A percentile compares a stretch with the other conserved stretches of the same genome.
Conservation (phyloP, 164 flowering plant species). For the Macadamia tetraphylla region DNA sequence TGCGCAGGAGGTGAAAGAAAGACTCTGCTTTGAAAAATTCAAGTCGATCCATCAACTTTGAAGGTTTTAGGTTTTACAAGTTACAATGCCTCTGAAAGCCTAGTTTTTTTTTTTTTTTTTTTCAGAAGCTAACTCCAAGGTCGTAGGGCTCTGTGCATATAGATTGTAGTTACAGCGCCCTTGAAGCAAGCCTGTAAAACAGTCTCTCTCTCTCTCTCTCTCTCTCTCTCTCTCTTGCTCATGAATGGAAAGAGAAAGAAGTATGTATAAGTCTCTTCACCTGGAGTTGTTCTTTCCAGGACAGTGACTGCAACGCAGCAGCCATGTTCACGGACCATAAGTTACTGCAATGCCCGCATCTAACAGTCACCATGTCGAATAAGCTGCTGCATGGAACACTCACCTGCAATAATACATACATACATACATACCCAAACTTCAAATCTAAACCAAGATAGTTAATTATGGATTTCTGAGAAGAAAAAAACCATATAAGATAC, state of each 20-base stretch:
- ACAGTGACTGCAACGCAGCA: slow-evolving; percentile 68
- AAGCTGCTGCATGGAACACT: slow-evolving; percentile 96
- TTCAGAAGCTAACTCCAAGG: slow-evolving; percentile 17
- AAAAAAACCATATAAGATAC: background rate
- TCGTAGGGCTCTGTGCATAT: background rate
- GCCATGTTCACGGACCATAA: slow-evolving; percentile 97
- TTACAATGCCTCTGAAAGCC: slow-evolving; percentile 8
- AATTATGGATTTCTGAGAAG: background rate
- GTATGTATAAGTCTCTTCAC: slow-evolving; percentile 10
- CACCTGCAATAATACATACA: slow-evolving; percentile 47
- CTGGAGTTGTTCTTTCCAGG: slow-evolving; percentile 58
- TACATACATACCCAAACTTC: background rate
- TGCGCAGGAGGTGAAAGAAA: no score
- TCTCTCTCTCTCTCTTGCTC: background rate
- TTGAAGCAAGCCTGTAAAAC: slow-evolving; percentile 9
- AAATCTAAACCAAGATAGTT: no score
- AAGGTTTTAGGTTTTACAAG: background rate
- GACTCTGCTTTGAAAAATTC: background rate
- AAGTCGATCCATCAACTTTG: background rate
- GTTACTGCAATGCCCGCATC: slow-evolving; percentile 95
- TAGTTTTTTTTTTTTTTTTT: slow-evolving; percentile 12
- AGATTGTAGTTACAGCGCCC: slow-evolving; percentile 5
- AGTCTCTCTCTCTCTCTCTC: background rate
- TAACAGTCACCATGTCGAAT: slow-evolving; percentile 80
- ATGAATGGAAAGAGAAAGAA: no score